phyloP scores from a whole-genome alignment of 192 early-diverging fungal species.

The Podochytrium sp. region DNA sequence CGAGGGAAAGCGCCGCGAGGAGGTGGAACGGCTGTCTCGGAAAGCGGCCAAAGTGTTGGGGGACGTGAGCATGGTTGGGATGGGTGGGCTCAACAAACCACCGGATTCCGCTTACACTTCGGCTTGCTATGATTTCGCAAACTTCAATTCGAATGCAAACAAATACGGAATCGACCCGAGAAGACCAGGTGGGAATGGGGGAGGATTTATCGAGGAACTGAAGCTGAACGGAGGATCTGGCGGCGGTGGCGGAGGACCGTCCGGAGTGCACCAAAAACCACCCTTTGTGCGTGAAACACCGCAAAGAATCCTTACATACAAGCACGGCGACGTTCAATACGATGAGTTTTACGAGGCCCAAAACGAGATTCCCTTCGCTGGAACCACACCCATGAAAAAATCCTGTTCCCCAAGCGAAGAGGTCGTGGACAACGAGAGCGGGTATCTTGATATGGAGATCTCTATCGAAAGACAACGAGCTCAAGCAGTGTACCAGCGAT shows the following conservation, averaged over 20 bases:
- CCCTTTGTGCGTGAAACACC: background rate
- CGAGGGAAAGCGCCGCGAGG: background rate
- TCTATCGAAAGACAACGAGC: background rate
- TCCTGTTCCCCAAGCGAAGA: background rate
- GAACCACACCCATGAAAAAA: too few species aligned
- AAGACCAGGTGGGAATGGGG: too few species aligned
- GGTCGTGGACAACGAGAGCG: background rate
- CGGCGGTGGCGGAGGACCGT: too few species aligned
- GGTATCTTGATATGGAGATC: background rate
- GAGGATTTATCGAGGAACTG: background rate
- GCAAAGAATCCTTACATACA: background rate
- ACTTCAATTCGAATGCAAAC: too few species aligned
- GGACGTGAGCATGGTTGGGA: background rate
- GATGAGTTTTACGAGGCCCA: background rate
- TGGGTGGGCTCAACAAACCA: background rate
- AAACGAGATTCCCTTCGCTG: too few species aligned
- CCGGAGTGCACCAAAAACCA: background rate
- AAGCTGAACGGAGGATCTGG: too few species aligned
- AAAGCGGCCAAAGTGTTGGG: conserved; percentile 4
- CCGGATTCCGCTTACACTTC: too few species aligned
- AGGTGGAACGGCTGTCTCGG: background rate
- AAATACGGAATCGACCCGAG: too few species aligned
- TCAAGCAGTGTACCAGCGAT: background rate
- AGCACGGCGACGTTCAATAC: background rate
- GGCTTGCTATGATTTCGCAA: too few species aligned